Evolutionary conservation across 1,139 yeast genomes (phyloP).

Genomic region (Lizanozyma gosingica): DNA sequence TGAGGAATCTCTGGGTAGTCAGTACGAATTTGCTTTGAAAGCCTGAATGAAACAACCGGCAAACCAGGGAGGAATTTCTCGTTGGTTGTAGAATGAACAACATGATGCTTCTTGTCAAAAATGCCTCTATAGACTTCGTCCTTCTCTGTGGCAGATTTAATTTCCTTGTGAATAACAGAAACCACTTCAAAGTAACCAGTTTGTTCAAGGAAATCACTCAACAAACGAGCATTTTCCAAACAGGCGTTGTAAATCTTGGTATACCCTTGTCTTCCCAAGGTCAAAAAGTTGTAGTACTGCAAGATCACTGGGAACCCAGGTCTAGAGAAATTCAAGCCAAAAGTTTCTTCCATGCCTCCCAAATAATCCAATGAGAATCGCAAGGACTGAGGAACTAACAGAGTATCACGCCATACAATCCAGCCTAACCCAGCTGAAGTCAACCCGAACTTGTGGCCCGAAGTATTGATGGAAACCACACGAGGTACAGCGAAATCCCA

Average conservation of each 20-base stretch:
- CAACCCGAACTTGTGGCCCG: slow-evolving; percentile 90
- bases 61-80: slow-evolving; percentile 59
- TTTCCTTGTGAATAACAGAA: slow-evolving; percentile 64
- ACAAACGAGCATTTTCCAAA: slow-evolving; percentile 59
- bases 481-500: slow-evolving; percentile 81
- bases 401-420: slow-evolving; percentile 71
- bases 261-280: slow-evolving; percentile 66
- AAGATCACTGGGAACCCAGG: slow-evolving; percentile 88
- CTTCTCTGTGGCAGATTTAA: slow-evolving; percentile 11
- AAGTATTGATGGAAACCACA: slow-evolving; percentile 80
- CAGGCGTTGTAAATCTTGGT: slow-evolving; percentile 52
- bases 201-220: slow-evolving; percentile 57
- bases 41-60: slow-evolving; percentile 83
- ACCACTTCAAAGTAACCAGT: slow-evolving; percentile 64
- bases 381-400: slow-evolving; percentile 58
- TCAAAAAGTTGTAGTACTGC: slow-evolving; percentile 74
- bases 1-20: slow-evolving; percentile 83
- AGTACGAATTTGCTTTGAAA: slow-evolving; percentile 48
- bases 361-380: slow-evolving; percentile 75
- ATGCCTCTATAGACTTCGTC: slow-evolving; percentile 15
- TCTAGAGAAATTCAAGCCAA: slow-evolving; percentile 79
- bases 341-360: slow-evolving; percentile 86
- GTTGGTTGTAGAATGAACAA: slow-evolving; percentile 14
- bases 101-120: slow-evolving; percentile 12
- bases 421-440: slow-evolving; percentile 90